Evolutionary conservation across 2,329 filamentous ascomycete genomes (phyloP).

Genomic region (Colletotrichum lindemuthianum): DNA sequence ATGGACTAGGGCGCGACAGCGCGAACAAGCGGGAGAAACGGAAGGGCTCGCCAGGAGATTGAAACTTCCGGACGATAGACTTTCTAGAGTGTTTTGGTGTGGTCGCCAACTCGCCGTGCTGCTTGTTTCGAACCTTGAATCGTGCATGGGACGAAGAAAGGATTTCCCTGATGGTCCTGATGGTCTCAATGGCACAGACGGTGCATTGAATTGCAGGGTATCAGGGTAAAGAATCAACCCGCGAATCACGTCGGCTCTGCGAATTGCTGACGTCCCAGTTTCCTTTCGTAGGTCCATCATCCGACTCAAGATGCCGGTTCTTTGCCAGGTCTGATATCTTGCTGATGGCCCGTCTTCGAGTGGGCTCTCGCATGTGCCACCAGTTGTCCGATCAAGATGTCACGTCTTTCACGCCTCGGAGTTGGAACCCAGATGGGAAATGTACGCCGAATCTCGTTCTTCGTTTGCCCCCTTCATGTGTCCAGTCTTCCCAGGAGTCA

Average conservation of each 20-base stretch:
- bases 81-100: constrained; percentile 34
- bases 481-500: neutral
- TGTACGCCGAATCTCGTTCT: neutral
- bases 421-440: constrained; percentile 18
- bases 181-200: constrained; percentile 27
- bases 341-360: neutral
- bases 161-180: constrained; percentile 30
- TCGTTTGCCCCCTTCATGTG: neutral
- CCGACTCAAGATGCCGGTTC: neutral
- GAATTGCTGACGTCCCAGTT: neutral
- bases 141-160: constrained; percentile 22
- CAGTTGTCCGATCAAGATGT: constrained; percentile 5
- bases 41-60: neutral
- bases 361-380: constrained; percentile 5
- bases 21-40: neutral
- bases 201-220: constrained; percentile 30
- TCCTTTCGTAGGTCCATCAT: neutral
- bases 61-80: constrained; percentile 32
- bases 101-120: constrained; percentile 26
- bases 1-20: neutral
- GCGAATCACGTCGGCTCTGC: constrained; percentile 1
- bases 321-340: constrained; percentile 1
- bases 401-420: constrained; percentile 28
- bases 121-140: constrained; percentile 34
- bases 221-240: neutral